Evolutionary conservation across 176 grass and related monocot species (phyloP).

Genomic region (Urochloa ruziziensis): DNA sequence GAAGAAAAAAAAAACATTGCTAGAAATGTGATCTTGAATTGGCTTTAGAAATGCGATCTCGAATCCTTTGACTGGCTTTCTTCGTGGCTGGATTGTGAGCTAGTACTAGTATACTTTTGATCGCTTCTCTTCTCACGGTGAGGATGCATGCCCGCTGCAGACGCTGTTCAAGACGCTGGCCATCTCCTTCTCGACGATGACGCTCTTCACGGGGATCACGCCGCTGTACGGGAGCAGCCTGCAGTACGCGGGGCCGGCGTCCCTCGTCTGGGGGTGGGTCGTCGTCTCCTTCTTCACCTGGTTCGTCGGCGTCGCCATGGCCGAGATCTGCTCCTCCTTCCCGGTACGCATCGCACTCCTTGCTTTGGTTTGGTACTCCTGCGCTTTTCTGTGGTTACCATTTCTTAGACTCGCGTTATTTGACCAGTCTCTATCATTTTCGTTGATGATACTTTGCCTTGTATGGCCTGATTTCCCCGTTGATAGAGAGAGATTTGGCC

Average conservation of each 20-base stretch:
- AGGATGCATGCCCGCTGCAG: constrained; percentile 27
- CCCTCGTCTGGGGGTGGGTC: constrained; percentile 97
- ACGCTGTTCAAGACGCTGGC: constrained; percentile 99
- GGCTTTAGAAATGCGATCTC: neutral
- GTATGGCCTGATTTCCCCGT: neutral
- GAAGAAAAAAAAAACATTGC: no score
- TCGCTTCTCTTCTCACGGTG: neutral
- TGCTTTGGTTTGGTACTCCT: neutral
- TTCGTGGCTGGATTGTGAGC: neutral
- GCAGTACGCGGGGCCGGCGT: constrained; percentile 79
- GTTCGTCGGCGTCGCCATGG: constrained; percentile 98
- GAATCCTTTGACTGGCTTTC: neutral
- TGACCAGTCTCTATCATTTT: neutral
- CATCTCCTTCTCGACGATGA: constrained; percentile 99
- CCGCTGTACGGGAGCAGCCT: constrained; percentile 92
- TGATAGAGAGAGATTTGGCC: neutral
- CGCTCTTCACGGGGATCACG: constrained; percentile 99
- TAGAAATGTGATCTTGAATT: neutral
- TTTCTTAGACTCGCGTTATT: neutral
- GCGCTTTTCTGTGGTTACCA: neutral
- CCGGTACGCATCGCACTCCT: constrained; percentile 37
- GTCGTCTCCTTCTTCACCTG: constrained; percentile 99
- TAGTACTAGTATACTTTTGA: no score
- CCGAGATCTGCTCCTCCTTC: constrained; percentile 99
- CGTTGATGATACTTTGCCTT: neutral